These are phyloP conservation scores for Mycena belliarum DNA, from an alignment of 768 basidiomycete species.

Conservation along the genomic window DNA sequence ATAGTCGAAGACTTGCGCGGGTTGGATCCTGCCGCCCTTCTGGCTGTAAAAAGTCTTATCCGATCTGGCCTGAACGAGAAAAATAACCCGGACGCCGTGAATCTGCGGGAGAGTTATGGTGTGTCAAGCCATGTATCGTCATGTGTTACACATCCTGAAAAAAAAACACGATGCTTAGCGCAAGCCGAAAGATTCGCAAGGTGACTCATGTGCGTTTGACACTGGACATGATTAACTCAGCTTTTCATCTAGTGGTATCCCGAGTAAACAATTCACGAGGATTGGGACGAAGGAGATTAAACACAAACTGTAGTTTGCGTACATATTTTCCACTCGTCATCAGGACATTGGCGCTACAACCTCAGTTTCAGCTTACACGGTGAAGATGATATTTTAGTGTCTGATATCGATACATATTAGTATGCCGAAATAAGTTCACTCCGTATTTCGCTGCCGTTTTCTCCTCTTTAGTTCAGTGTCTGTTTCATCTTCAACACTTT, in stretches of 20 bases:
- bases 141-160: neutral
- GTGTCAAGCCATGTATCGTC: conserved; percentile 10
- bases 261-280: conserved; percentile 50
- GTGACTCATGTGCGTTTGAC: neutral
- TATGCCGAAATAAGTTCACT: no score
- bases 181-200: conserved; percentile 67
- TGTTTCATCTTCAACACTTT: conserved; percentile 42
- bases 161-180: conserved; percentile 32
- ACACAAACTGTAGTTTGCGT: conserved; percentile 31
- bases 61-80: conserved; percentile 58
- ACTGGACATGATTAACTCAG: neutral
- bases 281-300: conserved; percentile 65
- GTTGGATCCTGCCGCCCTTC: conserved; percentile 56
- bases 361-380: no score
- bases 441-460: conserved; percentile 28
- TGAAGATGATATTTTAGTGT: no score
- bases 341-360: no score
- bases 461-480: conserved; percentile 25
- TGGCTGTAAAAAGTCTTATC: conserved; percentile 55
- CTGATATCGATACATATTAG: no score
- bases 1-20: conserved; percentile 57
- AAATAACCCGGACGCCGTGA: conserved; percentile 63
- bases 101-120: conserved; percentile 69
- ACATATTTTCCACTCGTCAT: no score
- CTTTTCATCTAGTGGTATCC: conserved; percentile 40